These are phyloP conservation scores for Pseudocercospora macadamiae DNA, from an alignment of 2,329 filamentous ascomycete genomes.

Conservation along the genomic window DNA sequence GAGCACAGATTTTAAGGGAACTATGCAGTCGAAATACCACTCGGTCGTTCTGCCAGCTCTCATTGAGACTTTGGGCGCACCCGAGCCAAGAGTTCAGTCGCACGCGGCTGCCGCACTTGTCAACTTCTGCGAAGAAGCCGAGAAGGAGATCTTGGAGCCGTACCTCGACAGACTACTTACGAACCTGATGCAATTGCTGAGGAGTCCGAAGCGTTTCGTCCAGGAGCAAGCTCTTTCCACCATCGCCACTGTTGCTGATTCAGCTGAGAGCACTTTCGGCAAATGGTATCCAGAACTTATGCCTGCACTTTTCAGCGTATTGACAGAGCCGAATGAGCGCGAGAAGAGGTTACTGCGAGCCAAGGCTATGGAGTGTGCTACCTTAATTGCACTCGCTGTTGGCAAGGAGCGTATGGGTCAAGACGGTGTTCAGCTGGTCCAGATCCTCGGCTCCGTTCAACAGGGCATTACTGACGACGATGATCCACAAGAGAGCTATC, in stretches of 20 bases:
- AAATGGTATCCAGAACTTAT: slow-evolving; percentile 96
- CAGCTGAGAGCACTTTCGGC: slow-evolving; percentile 89
- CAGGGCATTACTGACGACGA: slow-evolving; percentile 84
- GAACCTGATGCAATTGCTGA: slow-evolving; percentile 82
- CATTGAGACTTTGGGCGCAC: slow-evolving; percentile 85
- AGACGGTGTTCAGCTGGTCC: slow-evolving; percentile 84
- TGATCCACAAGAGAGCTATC: slow-evolving; percentile 93
- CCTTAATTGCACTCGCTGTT: slow-evolving; percentile 90
- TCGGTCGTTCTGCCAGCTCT: slow-evolving; percentile 84
- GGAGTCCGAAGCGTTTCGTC: slow-evolving; percentile 91
- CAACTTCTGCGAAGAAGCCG: slow-evolving; percentile 98
- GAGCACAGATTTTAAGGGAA: slow-evolving; percentile 98
- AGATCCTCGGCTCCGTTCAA: slow-evolving; percentile 86
- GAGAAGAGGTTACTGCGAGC: slow-evolving; percentile 88
- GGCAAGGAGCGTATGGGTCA: slow-evolving; percentile 88
- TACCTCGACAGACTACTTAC: slow-evolving; percentile 87
- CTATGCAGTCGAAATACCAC: slow-evolving; percentile 97
- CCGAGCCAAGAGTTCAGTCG: slow-evolving; percentile 91
- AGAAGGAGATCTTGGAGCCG: slow-evolving; percentile 86
- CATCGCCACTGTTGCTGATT: slow-evolving; percentile 98
- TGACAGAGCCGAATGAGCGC: slow-evolving; percentile 88
- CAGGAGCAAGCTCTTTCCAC: slow-evolving; percentile 97
- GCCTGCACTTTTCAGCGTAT: slow-evolving; percentile 87
- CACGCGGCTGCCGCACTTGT: slow-evolving; percentile 97
- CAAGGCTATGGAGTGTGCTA: slow-evolving; percentile 99